Evolutionary conservation across 2,329 filamentous ascomycete genomes (phyloP).

Genomic region (Zymoseptoria brevis): DNA sequence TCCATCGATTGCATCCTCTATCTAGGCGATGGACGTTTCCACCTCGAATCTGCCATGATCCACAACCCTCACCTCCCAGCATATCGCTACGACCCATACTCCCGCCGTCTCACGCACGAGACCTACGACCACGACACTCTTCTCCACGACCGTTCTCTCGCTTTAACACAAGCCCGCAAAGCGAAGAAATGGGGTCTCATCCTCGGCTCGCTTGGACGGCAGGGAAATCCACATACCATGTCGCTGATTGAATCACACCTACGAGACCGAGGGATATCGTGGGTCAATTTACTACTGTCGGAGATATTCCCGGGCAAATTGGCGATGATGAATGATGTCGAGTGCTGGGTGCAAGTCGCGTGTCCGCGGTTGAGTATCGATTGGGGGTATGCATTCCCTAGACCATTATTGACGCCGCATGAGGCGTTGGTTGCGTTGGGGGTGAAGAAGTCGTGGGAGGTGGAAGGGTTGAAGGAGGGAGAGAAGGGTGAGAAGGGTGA

Average conservation of each 20-base stretch:
- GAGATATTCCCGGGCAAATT: slow-evolving; percentile 97
- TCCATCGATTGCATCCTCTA: slow-evolving; percentile 74
- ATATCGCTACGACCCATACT: slow-evolving; percentile 96
- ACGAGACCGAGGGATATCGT: slow-evolving; percentile 63
- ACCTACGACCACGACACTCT: slow-evolving; percentile 88
- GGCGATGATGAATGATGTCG: slow-evolving; percentile 84
- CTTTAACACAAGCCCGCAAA: slow-evolving; percentile 65
- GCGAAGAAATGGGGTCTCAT: slow-evolving; percentile 93
- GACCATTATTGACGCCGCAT: slow-evolving; percentile 85
- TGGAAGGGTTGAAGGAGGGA: slow-evolving; percentile 11
- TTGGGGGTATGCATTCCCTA: slow-evolving; percentile 93
- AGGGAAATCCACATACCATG: slow-evolving; percentile 93
- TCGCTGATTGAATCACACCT: slow-evolving; percentile 74
- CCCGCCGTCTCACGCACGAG: slow-evolving; percentile 81
- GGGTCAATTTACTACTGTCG: slow-evolving; percentile 76
- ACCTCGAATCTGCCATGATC: slow-evolving; percentile 98
- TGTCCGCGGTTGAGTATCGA: slow-evolving; percentile 96
- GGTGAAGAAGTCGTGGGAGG: slow-evolving; percentile 60
- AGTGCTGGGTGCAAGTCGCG: slow-evolving; percentile 97
- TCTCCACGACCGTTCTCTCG: slow-evolving; percentile 67
- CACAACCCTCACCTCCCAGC: slow-evolving; percentile 87
- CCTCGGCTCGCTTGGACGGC: slow-evolving; percentile 80
- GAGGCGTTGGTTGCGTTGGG: slow-evolving; percentile 89
- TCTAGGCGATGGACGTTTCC: slow-evolving; percentile 86
- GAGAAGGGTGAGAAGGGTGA: slow-evolving; percentile 19